Percentiles rank a stretch among this genome's conserved stretches.
phyloP scores from a whole-genome alignment of 148 eudicot genomes.

The Hydrangea macrophylla region DNA sequence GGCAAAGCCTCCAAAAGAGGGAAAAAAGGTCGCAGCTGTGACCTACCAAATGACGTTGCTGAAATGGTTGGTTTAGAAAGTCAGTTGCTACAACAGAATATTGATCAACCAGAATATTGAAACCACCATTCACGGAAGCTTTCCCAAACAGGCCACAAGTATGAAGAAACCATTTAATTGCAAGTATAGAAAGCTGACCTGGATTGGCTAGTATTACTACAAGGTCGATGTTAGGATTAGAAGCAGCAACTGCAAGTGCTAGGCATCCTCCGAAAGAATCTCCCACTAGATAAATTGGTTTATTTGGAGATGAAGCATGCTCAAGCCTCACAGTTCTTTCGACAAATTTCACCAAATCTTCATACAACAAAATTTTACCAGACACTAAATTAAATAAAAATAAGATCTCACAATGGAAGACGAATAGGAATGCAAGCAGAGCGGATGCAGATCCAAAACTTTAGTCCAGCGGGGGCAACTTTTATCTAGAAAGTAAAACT shows the following conservation, averaged over 20 bases:
- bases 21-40: slow-evolving; percentile 74
- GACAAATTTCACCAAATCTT: slow-evolving; percentile 72
- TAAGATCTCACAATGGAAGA: background rate
- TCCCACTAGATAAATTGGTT: slow-evolving; percentile 90
- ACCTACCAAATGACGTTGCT: slow-evolving; percentile 91
- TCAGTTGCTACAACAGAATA: slow-evolving; percentile 12
- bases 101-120: slow-evolving; percentile 11
- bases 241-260: slow-evolving; percentile 92
- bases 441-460: background rate
- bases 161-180: background rate
- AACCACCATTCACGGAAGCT: too few relatives aligned
- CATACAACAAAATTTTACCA: slow-evolving; percentile 15
- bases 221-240: slow-evolving; percentile 76
- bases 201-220: slow-evolving; percentile 87
- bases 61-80: slow-evolving; percentile 21
- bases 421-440: background rate
- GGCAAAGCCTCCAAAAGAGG: slow-evolving; percentile 80
- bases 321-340: slow-evolving; percentile 58
- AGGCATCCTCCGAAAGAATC: slow-evolving; percentile 95
- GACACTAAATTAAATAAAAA: too few relatives aligned
- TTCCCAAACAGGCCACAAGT: too few relatives aligned
- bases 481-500: too few relatives aligned
- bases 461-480: too few relatives aligned
- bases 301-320: slow-evolving; percentile 62
- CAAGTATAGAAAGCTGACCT: slow-evolving; percentile 47